A percentile compares a stretch with the other conserved stretches of the same genome.
phyloP scores from a whole-genome alignment of 352 stramenopile genomes.

The Phytophthora macrochlamydospora region DNA sequence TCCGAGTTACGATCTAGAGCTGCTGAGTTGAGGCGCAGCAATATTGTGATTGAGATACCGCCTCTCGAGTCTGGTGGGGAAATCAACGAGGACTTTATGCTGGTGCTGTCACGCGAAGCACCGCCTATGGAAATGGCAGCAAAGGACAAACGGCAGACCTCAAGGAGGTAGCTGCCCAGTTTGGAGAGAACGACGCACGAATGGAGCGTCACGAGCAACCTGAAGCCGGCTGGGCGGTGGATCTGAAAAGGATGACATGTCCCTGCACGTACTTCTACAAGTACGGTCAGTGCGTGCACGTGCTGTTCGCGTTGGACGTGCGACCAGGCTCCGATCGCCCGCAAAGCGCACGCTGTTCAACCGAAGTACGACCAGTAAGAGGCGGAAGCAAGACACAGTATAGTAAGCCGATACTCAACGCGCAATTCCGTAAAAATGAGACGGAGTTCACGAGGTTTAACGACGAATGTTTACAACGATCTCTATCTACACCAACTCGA shows the following conservation, averaged over 20 bases:
- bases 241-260: not conserved
- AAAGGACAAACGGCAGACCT: not conserved
- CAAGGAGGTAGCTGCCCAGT: not conserved
- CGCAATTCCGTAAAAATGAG: no score
- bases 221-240: not conserved
- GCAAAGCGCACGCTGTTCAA: not conserved
- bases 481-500: conserved; percentile 40
- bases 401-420: no score
- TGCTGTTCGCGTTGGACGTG: not conserved
- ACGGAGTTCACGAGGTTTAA: no score
- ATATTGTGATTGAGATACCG: not conserved
- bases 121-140: not conserved
- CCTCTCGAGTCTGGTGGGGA: not conserved
- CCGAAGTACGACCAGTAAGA: not conserved
- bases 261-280: conserved; percentile 10
- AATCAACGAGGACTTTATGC: not conserved
- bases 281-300: conserved; percentile 4
- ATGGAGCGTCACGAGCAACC: conserved; percentile 7
- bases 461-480: not conserved
- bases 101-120: not conserved
- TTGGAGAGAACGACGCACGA: not conserved
- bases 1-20: not conserved
- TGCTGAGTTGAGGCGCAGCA: not conserved
- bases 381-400: no score
- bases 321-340: not conserved